phyloP scores from a whole-genome alignment of 2,329 filamentous ascomycete species.

The Knoxdaviesia proteae region DNA sequence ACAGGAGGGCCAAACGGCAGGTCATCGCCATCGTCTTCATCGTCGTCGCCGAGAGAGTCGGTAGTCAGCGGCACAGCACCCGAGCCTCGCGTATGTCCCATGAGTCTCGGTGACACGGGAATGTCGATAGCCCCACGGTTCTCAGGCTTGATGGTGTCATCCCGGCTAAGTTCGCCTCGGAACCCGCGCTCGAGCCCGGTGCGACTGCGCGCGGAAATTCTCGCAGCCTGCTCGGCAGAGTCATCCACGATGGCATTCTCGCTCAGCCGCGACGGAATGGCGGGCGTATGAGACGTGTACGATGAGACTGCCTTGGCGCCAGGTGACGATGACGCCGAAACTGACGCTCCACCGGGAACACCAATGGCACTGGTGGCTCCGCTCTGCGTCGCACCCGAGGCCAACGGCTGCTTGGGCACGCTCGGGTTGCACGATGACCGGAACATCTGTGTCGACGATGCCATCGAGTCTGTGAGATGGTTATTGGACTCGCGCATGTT shows the following conservation, averaged over 20 bases:
- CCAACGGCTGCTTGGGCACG: slow-evolving; percentile 26
- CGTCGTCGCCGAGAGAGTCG: slow-evolving; percentile 35
- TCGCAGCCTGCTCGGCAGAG: too few species aligned
- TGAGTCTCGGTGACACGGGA: slow-evolving; percentile 44
- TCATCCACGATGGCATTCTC: slow-evolving; percentile 31
- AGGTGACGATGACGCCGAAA: slow-evolving; percentile 74
- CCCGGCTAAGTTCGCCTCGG: slow-evolving; percentile 6
- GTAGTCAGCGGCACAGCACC: slow-evolving; percentile 39
- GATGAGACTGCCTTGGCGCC: slow-evolving; percentile 66
- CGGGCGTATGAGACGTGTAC: slow-evolving; percentile 80
- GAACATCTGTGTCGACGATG: slow-evolving; percentile 69
- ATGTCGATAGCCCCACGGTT: slow-evolving; percentile 46
- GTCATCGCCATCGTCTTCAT: slow-evolving; percentile 36
- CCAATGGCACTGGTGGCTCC: slow-evolving; percentile 23
- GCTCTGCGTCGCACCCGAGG: slow-evolving; percentile 42
- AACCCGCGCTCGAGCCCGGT: neutral
- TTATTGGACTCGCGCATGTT: slow-evolving; percentile 78
- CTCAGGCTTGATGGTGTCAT: slow-evolving; percentile 21
- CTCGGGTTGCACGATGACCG: slow-evolving; percentile 59
- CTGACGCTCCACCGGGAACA: slow-evolving; percentile 26
- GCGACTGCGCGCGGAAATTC: neutral
- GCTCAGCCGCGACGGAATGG: slow-evolving; percentile 80
- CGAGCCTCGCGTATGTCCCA: slow-evolving; percentile 35
- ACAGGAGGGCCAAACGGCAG: slow-evolving; percentile 25
- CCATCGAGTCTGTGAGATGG: slow-evolving; percentile 78